Evolutionary conservation across 2,329 filamentous ascomycete species (phyloP), one percentile per base, ranked within the genome.

Genomic region (Alternaria metachromatica): DNA sequence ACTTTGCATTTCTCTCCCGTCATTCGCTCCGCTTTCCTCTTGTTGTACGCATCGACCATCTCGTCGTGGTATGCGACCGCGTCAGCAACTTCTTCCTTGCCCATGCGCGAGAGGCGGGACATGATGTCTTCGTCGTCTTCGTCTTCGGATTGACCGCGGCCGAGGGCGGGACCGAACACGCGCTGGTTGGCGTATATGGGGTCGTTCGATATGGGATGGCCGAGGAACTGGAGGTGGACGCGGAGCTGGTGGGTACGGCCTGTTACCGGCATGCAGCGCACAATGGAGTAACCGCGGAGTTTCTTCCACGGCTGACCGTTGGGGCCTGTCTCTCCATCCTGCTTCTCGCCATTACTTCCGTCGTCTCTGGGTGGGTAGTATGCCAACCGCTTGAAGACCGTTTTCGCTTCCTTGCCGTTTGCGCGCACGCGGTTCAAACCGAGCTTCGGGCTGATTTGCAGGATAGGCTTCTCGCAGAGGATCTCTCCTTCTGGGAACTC

Each of bases 121-220:
- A 99, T 94, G 71, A 99, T 91, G 76, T 97, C 93, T 64, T 96
- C 92, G 78, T 99, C 96, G 45, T 90, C 89, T 61, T 93, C 90
- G 25, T 87, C 87, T 20, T 85, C 85, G 4, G 87, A 89, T 54
- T 95, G 90, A 13, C 84, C 83, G 53, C 83, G 87, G 15, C 93
- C 96, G 0, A 99, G 87, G 10, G 90, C 87, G 1, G 90, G 84
- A 0, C 96, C 96, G 85, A 97, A 99, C 11, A 99, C 96, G 61
- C 90, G 89, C 76, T 93, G 90, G 77, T 99, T 99, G 73, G 93
- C 94, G 80, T 99, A 99, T 72, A 99, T 98, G 8, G 96, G 96
- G 76, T 99, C 96, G 79, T 99, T 99, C 68, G 93, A 90, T 71
- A 99, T 98, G 2, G 96, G 96, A 76, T 98, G 92, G 1, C 96